These are phyloP conservation scores for Candida chilensis DNA, from an alignment of 805 yeast species.

Conservation along the genomic window DNA sequence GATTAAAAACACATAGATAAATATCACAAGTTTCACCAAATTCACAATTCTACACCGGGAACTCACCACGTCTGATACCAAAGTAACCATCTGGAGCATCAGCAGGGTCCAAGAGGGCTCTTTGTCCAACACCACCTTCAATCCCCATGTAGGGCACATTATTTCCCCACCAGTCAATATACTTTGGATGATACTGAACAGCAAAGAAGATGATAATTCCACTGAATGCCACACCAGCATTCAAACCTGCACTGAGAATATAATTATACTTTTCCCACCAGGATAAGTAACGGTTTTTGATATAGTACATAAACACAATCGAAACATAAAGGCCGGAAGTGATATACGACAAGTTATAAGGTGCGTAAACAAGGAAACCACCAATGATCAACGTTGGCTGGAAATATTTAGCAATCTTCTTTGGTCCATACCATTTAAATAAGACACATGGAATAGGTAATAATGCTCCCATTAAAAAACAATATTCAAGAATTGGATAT, in stretches of 20 bases:
- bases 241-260: conserved; percentile 29
- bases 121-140: conserved; percentile 22
- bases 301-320: conserved; percentile 27
- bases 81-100: conserved; percentile 23
- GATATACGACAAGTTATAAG: conserved; percentile 29
- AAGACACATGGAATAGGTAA: conserved; percentile 7
- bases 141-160: conserved; percentile 21
- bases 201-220: conserved; percentile 27
- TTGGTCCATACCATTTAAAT: conserved; percentile 2
- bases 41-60: too few species aligned
- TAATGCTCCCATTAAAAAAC: conserved; percentile 29
- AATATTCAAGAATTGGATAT: conserved; percentile 32
- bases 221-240: conserved; percentile 35
- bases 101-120: conserved; percentile 6
- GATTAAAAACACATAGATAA: too few species aligned
- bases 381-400: conserved; percentile 35
- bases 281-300: conserved; percentile 21
- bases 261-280: conserved; percentile 41
- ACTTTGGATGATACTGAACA: conserved; percentile 16
- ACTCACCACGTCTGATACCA: too few species aligned
- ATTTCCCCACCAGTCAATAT: conserved; percentile 35
- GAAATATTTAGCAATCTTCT: conserved; percentile 15
- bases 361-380: conserved; percentile 29
- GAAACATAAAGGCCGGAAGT: conserved; percentile 32
- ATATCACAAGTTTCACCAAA: too few species aligned